A percentile compares a stretch with the other conserved stretches of the same genome.
Evolutionary conservation across 495 filamentous ascomycete genomes (phyloP).

Genomic region (Lasiosphaeria hispida): DNA sequence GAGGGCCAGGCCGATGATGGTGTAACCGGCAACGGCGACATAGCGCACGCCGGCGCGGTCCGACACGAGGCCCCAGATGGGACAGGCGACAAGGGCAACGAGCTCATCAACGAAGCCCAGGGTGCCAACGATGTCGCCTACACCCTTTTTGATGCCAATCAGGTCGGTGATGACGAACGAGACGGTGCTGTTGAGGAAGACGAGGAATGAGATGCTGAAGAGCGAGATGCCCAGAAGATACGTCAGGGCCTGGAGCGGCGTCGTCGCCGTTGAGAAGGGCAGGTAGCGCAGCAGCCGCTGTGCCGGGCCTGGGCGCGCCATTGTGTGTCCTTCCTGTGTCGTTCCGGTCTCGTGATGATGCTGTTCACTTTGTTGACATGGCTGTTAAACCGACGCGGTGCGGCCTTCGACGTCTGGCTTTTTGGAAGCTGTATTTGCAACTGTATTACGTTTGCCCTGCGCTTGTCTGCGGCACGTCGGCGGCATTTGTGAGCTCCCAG

Average conservation of each 20-base stretch:
- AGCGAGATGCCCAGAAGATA: constrained; percentile 89
- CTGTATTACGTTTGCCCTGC: too few species aligned
- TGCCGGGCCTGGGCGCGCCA: constrained; percentile 24
- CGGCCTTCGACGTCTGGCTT: too few species aligned
- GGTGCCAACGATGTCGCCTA: constrained; percentile 89
- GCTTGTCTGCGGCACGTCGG: too few species aligned
- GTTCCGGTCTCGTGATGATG: too few species aligned
- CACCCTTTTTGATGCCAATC: constrained; percentile 68
- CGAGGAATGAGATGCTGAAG: constrained; percentile 94
- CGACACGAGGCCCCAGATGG: constrained; percentile 86
- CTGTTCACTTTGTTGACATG: too few species aligned
- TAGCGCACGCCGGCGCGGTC: constrained; percentile 84
- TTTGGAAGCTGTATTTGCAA: too few species aligned
- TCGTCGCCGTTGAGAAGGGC: constrained; percentile 58
- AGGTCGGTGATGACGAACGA: constrained; percentile 94
- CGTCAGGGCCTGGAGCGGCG: constrained; percentile 69
- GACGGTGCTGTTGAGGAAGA: constrained; percentile 92
- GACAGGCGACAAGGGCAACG: constrained; percentile 85
- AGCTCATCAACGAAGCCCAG: constrained; percentile 95
- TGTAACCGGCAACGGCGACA: constrained; percentile 76
- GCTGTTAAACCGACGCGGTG: too few species aligned
- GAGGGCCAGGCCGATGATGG: constrained; percentile 71
- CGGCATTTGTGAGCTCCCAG: too few species aligned
- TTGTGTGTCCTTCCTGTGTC: constrained; percentile 1
- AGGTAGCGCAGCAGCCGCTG: constrained; percentile 43